These are phyloP conservation scores for Petunia axillaris DNA, from an alignment of 257 asterid genomes.

Conservation along the genomic window DNA sequence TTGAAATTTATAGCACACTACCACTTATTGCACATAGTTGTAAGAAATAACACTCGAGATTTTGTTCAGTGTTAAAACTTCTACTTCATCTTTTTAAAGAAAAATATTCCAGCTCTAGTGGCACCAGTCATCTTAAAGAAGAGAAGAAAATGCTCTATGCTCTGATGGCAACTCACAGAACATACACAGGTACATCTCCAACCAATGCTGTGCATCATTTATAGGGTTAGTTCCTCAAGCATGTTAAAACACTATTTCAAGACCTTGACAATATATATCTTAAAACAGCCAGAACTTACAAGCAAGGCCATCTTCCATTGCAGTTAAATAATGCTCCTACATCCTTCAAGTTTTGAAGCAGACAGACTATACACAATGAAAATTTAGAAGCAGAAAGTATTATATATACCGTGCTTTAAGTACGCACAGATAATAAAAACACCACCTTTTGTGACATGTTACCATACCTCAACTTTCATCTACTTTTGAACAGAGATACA, in stretches of 20 bases:
- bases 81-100: neutral
- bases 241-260: neutral
- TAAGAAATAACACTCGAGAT: neutral
- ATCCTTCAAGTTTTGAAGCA: constrained; percentile 16
- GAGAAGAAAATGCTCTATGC: neutral
- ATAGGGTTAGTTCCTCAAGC: neutral
- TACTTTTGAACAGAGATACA: neutral
- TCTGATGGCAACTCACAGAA: neutral
- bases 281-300: neutral
- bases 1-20: neutral
- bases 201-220: neutral
- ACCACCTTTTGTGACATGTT: neutral
- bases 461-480: neutral
- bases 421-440: neutral
- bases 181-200: constrained; percentile 11
- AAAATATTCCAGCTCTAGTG: constrained; percentile 1
- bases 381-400: neutral
- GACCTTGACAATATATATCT: constrained; percentile 17
- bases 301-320: neutral
- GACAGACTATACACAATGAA: neutral
- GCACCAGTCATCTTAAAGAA: constrained; percentile 16
- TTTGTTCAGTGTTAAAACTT: neutral
- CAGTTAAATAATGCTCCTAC: neutral
- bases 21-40: constrained; percentile 9
- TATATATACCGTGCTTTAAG: constrained; percentile 6